Conservation (phyloP, 768 basidiomycete genomes). For the Cytidiella melzeri region DNA sequence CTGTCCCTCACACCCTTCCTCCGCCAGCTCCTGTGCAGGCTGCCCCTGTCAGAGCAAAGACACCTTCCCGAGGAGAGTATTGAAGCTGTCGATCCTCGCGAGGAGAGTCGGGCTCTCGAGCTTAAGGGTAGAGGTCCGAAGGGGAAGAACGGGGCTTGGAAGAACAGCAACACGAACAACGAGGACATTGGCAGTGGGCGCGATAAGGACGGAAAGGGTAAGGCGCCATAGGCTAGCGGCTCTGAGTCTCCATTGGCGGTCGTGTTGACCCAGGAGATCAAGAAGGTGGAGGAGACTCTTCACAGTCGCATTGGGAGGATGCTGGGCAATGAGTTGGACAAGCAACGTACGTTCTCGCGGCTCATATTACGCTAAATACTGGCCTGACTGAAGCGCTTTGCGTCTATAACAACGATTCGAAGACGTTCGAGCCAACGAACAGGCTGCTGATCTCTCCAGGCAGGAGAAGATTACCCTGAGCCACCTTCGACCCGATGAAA, state of each 20-base stretch:
- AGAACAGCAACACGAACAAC: conserved; percentile 47
- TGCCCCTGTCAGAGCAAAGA: conserved; percentile 43
- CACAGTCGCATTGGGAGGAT: conserved; percentile 72
- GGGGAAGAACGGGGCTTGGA: conserved; percentile 58
- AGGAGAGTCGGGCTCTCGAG: conserved; percentile 50
- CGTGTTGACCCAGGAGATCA: conserved; percentile 68
- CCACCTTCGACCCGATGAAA: no score
- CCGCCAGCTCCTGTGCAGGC: conserved; percentile 17
- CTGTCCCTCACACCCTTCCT: conserved; percentile 13
- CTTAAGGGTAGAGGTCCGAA: conserved; percentile 42
- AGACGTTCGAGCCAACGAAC: conserved; percentile 71
- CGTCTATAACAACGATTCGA: conserved; percentile 82
- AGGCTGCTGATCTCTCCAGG: conserved; percentile 73
- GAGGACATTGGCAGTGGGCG: conserved; percentile 28
- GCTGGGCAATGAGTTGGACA: conserved; percentile 84
- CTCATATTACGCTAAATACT: no score
- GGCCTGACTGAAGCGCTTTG: no score
- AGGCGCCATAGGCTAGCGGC: conserved; percentile 13
- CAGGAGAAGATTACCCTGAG: conserved; percentile 94
- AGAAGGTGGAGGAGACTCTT: conserved; percentile 75
- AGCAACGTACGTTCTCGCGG: conserved; percentile 69
- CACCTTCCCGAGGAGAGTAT: conserved; percentile 73
- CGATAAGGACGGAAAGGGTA: conserved; percentile 21
- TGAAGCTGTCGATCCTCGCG: conserved; percentile 56
- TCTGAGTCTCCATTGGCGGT: conserved; percentile 53